Conservation (phyloP, 176 grass and related monocot genomes). For the Dactylis glomerata region DNA sequence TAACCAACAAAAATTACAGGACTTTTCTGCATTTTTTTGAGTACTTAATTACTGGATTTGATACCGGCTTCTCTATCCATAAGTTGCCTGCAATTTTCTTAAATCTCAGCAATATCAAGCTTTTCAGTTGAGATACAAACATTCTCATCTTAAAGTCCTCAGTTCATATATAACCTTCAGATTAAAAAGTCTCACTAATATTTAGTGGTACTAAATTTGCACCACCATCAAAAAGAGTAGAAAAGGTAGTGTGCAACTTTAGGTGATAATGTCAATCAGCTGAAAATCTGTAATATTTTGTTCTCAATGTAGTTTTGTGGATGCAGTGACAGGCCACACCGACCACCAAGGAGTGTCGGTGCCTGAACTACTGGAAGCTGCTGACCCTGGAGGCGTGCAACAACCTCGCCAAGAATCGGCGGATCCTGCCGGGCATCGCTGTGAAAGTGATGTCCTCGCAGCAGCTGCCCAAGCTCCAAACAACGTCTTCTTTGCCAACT, state of each 20-base stretch:
- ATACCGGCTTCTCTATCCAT: background rate
- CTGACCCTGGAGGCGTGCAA: slow-evolving; percentile 75
- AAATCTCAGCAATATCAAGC: background rate
- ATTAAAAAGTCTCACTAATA: background rate
- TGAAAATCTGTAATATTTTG: background rate
- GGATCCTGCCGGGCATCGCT: slow-evolving; percentile 47
- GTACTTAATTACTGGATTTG: background rate
- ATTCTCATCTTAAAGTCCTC: background rate
- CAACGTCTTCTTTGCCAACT: background rate
- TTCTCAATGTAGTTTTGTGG: background rate
- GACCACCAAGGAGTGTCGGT: slow-evolving; percentile 53
- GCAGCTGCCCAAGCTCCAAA: slow-evolving; percentile 43
- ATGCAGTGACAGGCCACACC: slow-evolving; percentile 52
- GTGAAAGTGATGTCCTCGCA: slow-evolving; percentile 62
- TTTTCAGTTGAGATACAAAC: background rate
- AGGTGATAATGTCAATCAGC: background rate
- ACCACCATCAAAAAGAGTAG: background rate
- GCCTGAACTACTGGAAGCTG: slow-evolving; percentile 78
- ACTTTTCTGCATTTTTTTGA: background rate
- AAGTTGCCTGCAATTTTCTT: background rate
- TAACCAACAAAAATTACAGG: background rate
- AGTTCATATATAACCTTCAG: background rate
- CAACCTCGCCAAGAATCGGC: slow-evolving; percentile 62
- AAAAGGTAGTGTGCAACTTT: background rate
- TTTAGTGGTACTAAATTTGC: too few relatives aligned